A percentile compares a stretch with the other conserved stretches of the same genome.
Conservation (phyloP, 495 filamentous ascomycete species). For the Hypoxylon intermedium region DNA sequence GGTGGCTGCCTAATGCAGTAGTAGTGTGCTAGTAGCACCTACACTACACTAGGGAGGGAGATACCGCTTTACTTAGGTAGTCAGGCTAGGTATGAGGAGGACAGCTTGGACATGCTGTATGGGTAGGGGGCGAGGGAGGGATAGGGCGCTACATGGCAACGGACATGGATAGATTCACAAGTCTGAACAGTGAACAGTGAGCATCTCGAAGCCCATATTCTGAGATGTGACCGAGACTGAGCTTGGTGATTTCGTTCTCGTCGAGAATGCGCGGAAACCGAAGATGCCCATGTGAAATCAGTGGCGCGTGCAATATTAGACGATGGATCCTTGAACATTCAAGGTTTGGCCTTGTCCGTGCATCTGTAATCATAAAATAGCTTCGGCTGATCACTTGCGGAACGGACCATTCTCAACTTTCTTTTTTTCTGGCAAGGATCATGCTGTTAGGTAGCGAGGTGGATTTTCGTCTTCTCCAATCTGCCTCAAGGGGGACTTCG, state of each 20-base stretch:
- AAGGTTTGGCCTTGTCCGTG: not conserved
- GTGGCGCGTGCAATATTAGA: conserved; percentile 12
- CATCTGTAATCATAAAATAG: conserved; percentile 22
- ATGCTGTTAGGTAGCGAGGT: conserved; percentile 2
- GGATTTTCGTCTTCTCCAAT: conserved; percentile 20
- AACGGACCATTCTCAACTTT: conserved; percentile 33
- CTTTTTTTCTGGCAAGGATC: conserved; percentile 11
- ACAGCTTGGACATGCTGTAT: not conserved
- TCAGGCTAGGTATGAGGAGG: not conserved
- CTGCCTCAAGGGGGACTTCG: not conserved
- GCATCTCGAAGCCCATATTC: not conserved
- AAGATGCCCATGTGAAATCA: conserved; percentile 9
- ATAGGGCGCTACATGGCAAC: no score
- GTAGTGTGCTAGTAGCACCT: no score
- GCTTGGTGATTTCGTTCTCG: conserved; percentile 11
- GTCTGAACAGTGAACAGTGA: no score
- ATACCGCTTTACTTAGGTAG: not conserved
- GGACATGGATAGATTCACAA: no score
- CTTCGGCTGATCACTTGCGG: conserved; percentile 35
- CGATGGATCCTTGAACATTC: conserved; percentile 1
- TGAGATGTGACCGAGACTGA: not conserved
- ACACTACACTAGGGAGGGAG: not conserved
- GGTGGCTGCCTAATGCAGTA: conserved; percentile 3
- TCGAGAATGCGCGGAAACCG: conserved; percentile 12
- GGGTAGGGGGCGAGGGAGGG: no score